Percentiles rank a stretch among this genome's conserved stretches.
These are phyloP conservation scores for Megacollybia marginata DNA, from an alignment of 768 basidiomycete species.

Conservation along the genomic window DNA sequence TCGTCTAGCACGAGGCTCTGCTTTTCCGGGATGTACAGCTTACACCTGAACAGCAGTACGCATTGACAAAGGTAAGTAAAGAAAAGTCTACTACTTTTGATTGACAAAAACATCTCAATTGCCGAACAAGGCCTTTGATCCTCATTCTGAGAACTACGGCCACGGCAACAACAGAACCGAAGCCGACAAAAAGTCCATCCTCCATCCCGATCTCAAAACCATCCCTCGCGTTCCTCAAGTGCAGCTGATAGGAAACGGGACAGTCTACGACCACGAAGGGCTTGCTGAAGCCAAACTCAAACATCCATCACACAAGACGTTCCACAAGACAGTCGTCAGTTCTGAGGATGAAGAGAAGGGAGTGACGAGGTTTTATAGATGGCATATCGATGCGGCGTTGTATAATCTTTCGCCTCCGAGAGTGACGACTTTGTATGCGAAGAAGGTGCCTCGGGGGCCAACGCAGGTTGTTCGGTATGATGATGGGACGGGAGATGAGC, in stretches of 20 bases:
- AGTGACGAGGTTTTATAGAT: conserved; percentile 83
- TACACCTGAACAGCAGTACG: conserved; percentile 78
- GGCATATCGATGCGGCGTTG: conserved; percentile 89
- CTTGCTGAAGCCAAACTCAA: conserved; percentile 71
- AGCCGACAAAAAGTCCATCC: conserved; percentile 65
- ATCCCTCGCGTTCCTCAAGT: conserved; percentile 86
- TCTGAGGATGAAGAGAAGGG: conserved; percentile 70
- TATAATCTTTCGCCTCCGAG: conserved; percentile 73
- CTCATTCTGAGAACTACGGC: conserved; percentile 55
- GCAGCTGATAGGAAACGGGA: conserved; percentile 88
- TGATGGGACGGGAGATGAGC: conserved; percentile 81
- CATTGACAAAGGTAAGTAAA: conserved; percentile 65
- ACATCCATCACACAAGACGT: conserved; percentile 80
- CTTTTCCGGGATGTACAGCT: conserved; percentile 67
- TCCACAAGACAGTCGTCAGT: conserved; percentile 78
- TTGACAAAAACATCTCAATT: no score
- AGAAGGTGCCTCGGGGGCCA: conserved; percentile 61
- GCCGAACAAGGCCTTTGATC: conserved; percentile 89
- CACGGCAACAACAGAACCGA: conserved; percentile 88
- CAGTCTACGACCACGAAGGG: conserved; percentile 73
- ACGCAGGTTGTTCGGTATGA: conserved; percentile 68
- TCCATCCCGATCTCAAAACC: conserved; percentile 87
- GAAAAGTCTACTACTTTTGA: no score
- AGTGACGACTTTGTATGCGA: conserved; percentile 80
- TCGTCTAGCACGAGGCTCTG: conserved; percentile 55